Base-by-base conservation (phyloP, 345 rosid genomes). In the Trapa bicornis region DNA sequence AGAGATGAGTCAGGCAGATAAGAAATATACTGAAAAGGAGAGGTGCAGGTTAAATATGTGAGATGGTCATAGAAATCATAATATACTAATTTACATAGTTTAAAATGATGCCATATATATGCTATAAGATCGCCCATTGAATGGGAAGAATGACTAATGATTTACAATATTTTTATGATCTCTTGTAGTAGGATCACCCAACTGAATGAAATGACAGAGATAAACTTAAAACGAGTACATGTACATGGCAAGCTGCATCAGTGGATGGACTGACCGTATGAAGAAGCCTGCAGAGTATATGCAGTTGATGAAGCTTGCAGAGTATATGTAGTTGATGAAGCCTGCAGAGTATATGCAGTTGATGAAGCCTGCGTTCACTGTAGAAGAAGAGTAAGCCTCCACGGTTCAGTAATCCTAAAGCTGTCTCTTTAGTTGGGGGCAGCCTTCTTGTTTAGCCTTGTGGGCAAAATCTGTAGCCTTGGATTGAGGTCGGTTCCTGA, bases 401-500 rank as follows among this genome's bases (percentile, higher is more conserved):
- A 67, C 79, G 73, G 0, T 75, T 47, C 64, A 43, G 73, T 15
- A 79, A 38, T 52, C 73, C 70, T 39, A 64, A 68, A 56, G 67
- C 64, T 0, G 64, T 66, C 48, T 65, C 77, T 47, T 72, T 70
- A 15, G 64, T 79, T 79, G 1, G 81, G 75, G 62, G 78, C 66
- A 54, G 78, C 66, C 37, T 65, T 66, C 63, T 80, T 90, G 71
- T 85, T 88, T 75, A 70, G 74, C 73, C 83, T 78, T 61, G 70
- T 76, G 32, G 98, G 98, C 75, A 93, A 91, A 73, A 93, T 93
- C 79, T 93, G 97, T 84, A 93, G 74, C 57, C 97, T 84, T 1
- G 98, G 96, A 45, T 82, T 85, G 56, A 71, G 85, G 63, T 87
- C 88, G 29, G 92, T 88, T 41, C 97, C 96, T 12, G 93, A 86